phyloP scores from a whole-genome alignment of 1,284 basidiomycete genomes.

The Trametes versicolor region DNA sequence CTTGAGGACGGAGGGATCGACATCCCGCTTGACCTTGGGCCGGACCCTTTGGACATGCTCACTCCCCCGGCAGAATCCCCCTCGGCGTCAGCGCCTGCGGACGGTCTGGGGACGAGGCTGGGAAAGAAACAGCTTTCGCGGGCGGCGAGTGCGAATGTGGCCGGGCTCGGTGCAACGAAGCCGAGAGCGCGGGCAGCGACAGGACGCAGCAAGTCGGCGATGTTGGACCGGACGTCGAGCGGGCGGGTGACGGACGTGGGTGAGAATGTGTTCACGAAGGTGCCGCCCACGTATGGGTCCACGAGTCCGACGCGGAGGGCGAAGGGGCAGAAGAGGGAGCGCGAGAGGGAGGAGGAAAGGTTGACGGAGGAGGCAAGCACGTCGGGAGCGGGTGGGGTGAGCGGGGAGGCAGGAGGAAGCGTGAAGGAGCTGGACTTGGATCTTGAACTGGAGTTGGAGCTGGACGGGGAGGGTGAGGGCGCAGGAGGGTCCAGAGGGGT shows the following conservation, averaged over 20 bases:
- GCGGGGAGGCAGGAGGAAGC: slow-evolving; percentile 1
- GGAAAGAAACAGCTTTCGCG: slow-evolving; percentile 19
- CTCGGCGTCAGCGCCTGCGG: slow-evolving; percentile 31
- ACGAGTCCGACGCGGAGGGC: slow-evolving; percentile 22
- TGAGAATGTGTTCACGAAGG: slow-evolving; percentile 38
- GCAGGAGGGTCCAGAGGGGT: neutral
- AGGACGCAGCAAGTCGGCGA: slow-evolving; percentile 22
- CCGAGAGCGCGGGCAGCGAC: slow-evolving; percentile 16
- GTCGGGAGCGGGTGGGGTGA: neutral
- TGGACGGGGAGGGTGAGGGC: slow-evolving; percentile 5
- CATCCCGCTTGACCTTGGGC: slow-evolving; percentile 7
- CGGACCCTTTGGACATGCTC: slow-evolving; percentile 15
- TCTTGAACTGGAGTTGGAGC: slow-evolving; percentile 12
- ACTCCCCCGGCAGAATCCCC: slow-evolving; percentile 44
- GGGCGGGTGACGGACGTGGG: slow-evolving; percentile 19
- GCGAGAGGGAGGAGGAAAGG: slow-evolving; percentile 17
- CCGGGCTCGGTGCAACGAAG: neutral
- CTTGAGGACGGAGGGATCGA: slow-evolving; percentile 10
- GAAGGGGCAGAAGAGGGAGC: slow-evolving; percentile 25
- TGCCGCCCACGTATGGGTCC: slow-evolving; percentile 30
- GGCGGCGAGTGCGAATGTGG: slow-evolving; percentile 40
- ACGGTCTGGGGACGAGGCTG: neutral
- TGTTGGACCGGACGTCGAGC: slow-evolving; percentile 17
- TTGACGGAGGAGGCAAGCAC: neutral
- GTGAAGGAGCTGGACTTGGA: slow-evolving; percentile 5